Conservation (phyloP, 305 asterid species). For the Fraxinus angustifolia region DNA sequence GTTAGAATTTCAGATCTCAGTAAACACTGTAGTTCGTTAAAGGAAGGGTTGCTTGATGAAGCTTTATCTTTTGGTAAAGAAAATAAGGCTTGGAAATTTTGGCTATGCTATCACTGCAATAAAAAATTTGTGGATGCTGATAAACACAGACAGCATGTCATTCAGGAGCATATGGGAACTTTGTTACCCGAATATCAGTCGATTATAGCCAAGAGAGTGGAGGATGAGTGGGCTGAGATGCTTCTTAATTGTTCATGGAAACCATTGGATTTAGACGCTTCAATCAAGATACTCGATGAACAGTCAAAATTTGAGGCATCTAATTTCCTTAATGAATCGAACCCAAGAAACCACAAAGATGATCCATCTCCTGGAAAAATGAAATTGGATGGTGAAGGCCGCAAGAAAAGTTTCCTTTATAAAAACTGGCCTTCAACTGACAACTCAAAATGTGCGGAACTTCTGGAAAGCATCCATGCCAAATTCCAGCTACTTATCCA, state of each 20-base stretch:
- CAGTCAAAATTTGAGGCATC: constrained; percentile 28
- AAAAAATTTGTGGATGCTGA: constrained; percentile 52
- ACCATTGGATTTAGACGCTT: constrained; percentile 65
- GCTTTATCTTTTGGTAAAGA: constrained; percentile 61
- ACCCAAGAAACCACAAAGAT: constrained; percentile 35
- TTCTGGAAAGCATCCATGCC: constrained; percentile 65
- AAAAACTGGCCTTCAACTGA: constrained; percentile 76
- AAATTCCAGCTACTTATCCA: constrained; percentile 58
- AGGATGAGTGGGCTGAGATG: constrained; percentile 82
- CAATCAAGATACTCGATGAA: constrained; percentile 45
- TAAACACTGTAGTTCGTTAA: constrained; percentile 55
- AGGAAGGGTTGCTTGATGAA: constrained; percentile 57
- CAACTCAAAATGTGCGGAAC: constrained; percentile 75
- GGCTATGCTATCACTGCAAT: constrained; percentile 71
- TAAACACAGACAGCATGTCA: constrained; percentile 56
- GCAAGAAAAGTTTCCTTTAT: constrained; percentile 39
- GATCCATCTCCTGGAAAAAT: constrained; percentile 52
- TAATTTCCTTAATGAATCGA: background rate
- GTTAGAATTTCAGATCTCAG: constrained; percentile 55
- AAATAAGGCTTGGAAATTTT: constrained; percentile 64
- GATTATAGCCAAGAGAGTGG: constrained; percentile 61
- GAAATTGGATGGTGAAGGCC: constrained; percentile 51
- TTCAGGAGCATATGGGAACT: constrained; percentile 66
- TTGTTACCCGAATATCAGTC: constrained; percentile 69
- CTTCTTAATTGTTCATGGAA: constrained; percentile 77